Evolutionary conservation across 2,329 filamentous ascomycete species (phyloP), one percentile per base, ranked within the genome.

Genomic region (Paracoccidioides brasiliensis): DNA sequence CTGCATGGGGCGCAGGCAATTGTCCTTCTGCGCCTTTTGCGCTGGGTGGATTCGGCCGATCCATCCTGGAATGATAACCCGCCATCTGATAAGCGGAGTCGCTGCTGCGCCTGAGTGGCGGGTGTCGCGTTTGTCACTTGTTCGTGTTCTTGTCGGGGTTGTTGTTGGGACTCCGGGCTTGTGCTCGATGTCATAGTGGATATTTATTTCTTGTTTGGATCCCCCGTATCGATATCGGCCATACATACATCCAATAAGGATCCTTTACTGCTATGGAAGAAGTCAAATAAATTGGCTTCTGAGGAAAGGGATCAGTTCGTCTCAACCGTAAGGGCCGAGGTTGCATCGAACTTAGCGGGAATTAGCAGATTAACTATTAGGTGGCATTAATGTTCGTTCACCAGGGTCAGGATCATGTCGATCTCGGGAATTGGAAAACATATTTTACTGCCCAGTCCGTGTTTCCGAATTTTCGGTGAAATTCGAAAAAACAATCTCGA

Each of bases 1-100:
- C 72, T 69, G 58, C 72, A 74, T 40, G 70, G 70, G 15, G 67
- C 66, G 58, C 72, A 74, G 14, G 72, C 70, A 59, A 73, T 66
- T 8, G 72, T 71, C 30, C 70, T 66, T 28, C 71, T 62, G 56
- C 68, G 67, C 35, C 70, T 62, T 60, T 72, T 72, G 35, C 69
- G 69, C 55, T 66, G 66, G 45, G 66, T 64, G 7, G 64, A 64
- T 38, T 62, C 53, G 56, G 62, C 30, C 35, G 46, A 10, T 42
- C 28, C 33, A n/a, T 55, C 55, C 4, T 41, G 48, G 28, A n/a
- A 40, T n/a, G 44, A 46, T 12, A 12, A 33, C 28, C 48, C 32
- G 32, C 14, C 33, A 10, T 51, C 48, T 6, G 48, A 37, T 30
- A 33, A 30, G 33, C 9, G 33, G 1, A 14, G 33, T 12, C n/a